Conservation (phyloP, 192 early-diverging fungal genomes). For the Geranomyces variabilis region DNA sequence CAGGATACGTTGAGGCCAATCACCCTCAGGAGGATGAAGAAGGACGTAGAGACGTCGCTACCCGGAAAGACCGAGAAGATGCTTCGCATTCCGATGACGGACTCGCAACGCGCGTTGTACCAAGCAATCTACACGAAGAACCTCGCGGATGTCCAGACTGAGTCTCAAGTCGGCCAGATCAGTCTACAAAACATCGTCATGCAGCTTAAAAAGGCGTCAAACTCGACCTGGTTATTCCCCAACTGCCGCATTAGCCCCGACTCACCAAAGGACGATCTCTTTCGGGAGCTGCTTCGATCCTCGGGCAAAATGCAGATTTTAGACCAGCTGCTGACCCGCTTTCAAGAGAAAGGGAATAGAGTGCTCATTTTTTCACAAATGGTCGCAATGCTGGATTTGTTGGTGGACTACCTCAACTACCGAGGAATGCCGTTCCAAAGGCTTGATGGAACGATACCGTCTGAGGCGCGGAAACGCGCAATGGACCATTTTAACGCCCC, state of each 20-base stretch:
- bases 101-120: constrained; percentile 90
- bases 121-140: constrained; percentile 95
- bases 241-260: constrained; percentile 10
- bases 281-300: constrained; percentile 61
- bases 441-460: constrained; percentile 87
- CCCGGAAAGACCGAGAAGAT: constrained; percentile 96
- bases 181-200: constrained; percentile 92
- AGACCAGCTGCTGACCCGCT: constrained; percentile 90
- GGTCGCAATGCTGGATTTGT: constrained; percentile 90
- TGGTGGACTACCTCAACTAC: constrained; percentile 89
- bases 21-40: constrained; percentile 95
- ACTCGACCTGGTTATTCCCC: constrained; percentile 85
- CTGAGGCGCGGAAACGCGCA: constrained; percentile 89
- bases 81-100: constrained; percentile 88
- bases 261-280: constrained; percentile 66
- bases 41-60: constrained; percentile 97
- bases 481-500: constrained; percentile 99
- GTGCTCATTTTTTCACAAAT: constrained; percentile 99
- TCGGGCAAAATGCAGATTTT: constrained; percentile 98
- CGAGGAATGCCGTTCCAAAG: constrained; percentile 89
- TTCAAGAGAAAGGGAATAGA: constrained; percentile 90
- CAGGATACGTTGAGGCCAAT: constrained; percentile 82
- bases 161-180: constrained; percentile 54
- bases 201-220: constrained; percentile 95
- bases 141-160: constrained; percentile 81